Base-by-base conservation (phyloP, 306 rosid species). In the Adenanthera pavonina region DNA sequence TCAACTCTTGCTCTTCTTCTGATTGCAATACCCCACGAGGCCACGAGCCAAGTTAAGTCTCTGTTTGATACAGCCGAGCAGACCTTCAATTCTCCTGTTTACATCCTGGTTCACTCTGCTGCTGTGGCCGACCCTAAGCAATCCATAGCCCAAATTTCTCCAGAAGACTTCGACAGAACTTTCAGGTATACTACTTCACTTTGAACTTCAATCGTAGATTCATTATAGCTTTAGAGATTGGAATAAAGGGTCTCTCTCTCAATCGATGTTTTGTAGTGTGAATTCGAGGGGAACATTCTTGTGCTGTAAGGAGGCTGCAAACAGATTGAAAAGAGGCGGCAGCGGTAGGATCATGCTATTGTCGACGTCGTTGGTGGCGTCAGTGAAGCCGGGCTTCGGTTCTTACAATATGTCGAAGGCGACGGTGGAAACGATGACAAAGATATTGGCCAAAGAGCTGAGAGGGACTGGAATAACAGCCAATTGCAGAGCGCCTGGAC, bases 401-500 rank as follows among this genome's bases (percentile, higher is more conserved):
- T 41, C 46, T 0, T 86, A 86, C 49, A 16, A 82, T 7, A 85
- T 84, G 2, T 84, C 89, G 7, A 89, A 89, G 80, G 92, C 92
- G 4, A 84, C 89, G 6, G 89, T 86, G 61, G 92, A 89, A 80
- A 66, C 88, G 1, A 86, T 86, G 92, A 44, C 73, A 2, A 82
- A 84, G 64, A 86, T 72, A n/a, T 52, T 85, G 51, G 89, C 88
- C 0, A 86, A 89, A 80, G 89, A 89, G 74, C 84, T 89, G 3
- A 86, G 77, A 75, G 89, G 92, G 20, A 84, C 78, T 3, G 57
- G 78, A 17, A 84, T 88, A 11, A 86, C 91, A 4, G 92, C 83
- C 1, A 88, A 88, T 19, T 86, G 88, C 44, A 83, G 86, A 25
- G 89, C 91, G 13, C 89, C 89, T 0, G 91, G 91, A 14, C 88